Conservation (phyloP, 805 yeast genomes). For the Zygosaccharomyces pseudorouxii region DNA sequence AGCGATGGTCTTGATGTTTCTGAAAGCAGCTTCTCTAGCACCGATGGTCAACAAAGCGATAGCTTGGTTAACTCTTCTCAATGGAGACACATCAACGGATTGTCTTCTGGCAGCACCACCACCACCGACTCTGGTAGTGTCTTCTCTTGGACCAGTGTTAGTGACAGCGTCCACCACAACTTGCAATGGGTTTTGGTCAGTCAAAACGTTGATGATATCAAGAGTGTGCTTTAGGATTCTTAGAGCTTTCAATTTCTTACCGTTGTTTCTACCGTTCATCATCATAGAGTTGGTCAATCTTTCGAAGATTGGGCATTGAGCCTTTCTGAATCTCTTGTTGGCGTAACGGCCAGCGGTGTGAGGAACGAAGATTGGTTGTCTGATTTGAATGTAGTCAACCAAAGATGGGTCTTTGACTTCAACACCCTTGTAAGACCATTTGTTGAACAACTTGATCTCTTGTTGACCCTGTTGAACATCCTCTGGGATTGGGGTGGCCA, state of each 20-base stretch:
- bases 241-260: slow-evolving; percentile 99
- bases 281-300: slow-evolving; percentile 99
- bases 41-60: slow-evolving; percentile 96
- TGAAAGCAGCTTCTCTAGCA: slow-evolving; percentile 99
- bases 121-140: slow-evolving; percentile 99
- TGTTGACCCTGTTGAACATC: slow-evolving; percentile 94
- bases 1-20: slow-evolving; percentile 99
- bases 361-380: slow-evolving; percentile 94
- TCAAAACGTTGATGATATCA: slow-evolving; percentile 94
- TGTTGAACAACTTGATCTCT: slow-evolving; percentile 98
- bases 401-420: slow-evolving; percentile 97
- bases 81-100: slow-evolving; percentile 99
- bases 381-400: slow-evolving; percentile 96
- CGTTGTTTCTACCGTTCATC: slow-evolving; percentile 99
- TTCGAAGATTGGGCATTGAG: slow-evolving; percentile 99
- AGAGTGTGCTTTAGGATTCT: slow-evolving; percentile 99
- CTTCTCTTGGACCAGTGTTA: slow-evolving; percentile 99
- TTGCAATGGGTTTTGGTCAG: slow-evolving; percentile 99
- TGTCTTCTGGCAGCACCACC: slow-evolving; percentile 99
- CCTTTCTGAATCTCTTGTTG: slow-evolving; percentile 99
- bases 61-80: slow-evolving; percentile 99
- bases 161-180: slow-evolving; percentile 98
- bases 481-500: slow-evolving; percentile 95
- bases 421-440: slow-evolving; percentile 98
- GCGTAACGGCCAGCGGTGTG: slow-evolving; percentile 99